phyloP scores from a whole-genome alignment of 2,329 filamentous ascomycete genomes.

The Aspergillus pseudoviridinutans region DNA sequence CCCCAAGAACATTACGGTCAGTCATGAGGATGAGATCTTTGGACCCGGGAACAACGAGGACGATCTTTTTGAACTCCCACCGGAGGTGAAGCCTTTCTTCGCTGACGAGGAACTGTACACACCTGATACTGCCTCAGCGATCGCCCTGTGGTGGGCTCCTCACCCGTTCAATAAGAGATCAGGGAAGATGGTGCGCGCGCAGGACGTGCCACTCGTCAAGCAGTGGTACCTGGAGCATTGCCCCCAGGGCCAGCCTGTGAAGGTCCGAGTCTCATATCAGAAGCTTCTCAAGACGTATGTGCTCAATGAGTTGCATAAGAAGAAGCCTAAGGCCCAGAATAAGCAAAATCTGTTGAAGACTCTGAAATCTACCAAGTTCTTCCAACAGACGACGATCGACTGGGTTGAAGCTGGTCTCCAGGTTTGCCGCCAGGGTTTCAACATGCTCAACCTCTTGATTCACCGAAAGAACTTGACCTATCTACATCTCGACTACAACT shows the following conservation, averaged over 20 bases:
- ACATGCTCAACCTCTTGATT: conserved; percentile 97
- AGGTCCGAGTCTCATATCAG: conserved; percentile 96
- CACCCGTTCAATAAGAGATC: conserved; percentile 93
- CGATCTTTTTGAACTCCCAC: conserved; percentile 78
- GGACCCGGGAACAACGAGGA: conserved; percentile 77
- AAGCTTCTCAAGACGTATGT: conserved; percentile 96
- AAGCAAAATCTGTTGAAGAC: conserved; percentile 88
- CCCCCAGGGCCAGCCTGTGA: conserved; percentile 84
- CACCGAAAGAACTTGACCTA: conserved; percentile 98
- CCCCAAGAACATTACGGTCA: conserved; percentile 86
- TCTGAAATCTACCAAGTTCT: conserved; percentile 95
- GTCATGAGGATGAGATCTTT: conserved; percentile 92
- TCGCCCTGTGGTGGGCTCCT: conserved; percentile 96
- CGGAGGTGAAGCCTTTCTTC: conserved; percentile 79
- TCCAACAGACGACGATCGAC: conserved; percentile 98
- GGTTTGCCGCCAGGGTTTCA: conserved; percentile 96
- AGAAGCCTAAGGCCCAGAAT: conserved; percentile 90
- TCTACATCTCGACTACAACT: conserved; percentile 97
- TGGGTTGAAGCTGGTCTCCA: conserved; percentile 99
- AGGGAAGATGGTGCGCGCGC: conserved; percentile 91
- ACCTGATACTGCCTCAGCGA: conserved; percentile 82
- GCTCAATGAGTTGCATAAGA: conserved; percentile 93
- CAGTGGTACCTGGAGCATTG: conserved; percentile 98
- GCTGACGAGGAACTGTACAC: conserved; percentile 85
- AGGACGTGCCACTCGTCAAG: conserved; percentile 95